Conservation (phyloP, 805 yeast genomes). For the Ascoidea tarda region DNA sequence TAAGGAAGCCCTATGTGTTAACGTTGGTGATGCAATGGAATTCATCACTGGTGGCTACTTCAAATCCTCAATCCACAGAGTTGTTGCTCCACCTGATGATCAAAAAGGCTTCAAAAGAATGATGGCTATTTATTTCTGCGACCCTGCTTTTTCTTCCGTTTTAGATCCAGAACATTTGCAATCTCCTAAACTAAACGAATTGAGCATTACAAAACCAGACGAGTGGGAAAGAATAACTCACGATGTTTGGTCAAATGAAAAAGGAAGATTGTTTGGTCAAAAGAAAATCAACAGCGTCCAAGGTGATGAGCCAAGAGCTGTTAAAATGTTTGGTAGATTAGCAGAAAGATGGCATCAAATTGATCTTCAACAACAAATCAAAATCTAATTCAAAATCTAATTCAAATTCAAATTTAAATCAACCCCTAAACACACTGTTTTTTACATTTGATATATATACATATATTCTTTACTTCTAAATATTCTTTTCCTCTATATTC, state of each 20-base stretch:
- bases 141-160: slow-evolving; percentile 21
- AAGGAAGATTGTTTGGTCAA: slow-evolving; percentile 29
- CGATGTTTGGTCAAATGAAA: slow-evolving; percentile 31
- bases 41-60: slow-evolving; percentile 31
- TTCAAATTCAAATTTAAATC: no score
- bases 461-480: no score
- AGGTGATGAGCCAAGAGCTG: not conserved
- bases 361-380: not conserved
- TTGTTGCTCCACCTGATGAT: slow-evolving; percentile 30
- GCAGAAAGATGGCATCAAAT: slow-evolving; percentile 10
- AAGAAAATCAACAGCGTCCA: slow-evolving; percentile 2
- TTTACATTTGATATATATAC: no score
- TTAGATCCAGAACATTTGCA: slow-evolving; percentile 27
- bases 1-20: slow-evolving; percentile 24
- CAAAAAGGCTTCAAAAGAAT: slow-evolving; percentile 23
- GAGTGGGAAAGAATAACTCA: slow-evolving; percentile 24
- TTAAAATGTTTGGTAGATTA: slow-evolving; percentile 9
- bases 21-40: slow-evolving; percentile 27
- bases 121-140: slow-evolving; percentile 28
- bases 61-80: slow-evolving; percentile 32
- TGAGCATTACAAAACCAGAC: slow-evolving; percentile 19
- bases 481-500: no score
- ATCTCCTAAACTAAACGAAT: slow-evolving; percentile 22
- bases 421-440: no score
- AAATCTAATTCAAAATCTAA: no score